A percentile compares a stretch with the other conserved stretches of the same genome.
These are phyloP conservation scores for Haberlea rhodopensis DNA, from an alignment of 257 asterid genomes.

Conservation along the genomic window DNA sequence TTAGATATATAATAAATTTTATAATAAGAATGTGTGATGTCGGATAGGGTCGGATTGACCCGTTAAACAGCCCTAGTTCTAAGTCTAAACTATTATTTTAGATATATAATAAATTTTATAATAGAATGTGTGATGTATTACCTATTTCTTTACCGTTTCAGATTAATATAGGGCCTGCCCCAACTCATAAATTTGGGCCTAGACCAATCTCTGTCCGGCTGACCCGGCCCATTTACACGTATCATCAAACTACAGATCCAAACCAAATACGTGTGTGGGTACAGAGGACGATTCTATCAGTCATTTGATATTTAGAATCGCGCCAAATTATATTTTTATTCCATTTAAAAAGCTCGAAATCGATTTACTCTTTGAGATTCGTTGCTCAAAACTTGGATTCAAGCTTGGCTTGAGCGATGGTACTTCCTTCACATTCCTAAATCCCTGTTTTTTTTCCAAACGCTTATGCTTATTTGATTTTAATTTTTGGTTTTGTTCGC, in stretches of 20 bases:
- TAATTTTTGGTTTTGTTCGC: neutral
- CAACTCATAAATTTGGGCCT: neutral
- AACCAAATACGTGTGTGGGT: no score
- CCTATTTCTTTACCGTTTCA: no score
- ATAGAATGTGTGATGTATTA: no score
- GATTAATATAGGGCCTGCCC: neutral
- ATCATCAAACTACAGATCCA: no score
- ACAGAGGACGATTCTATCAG: neutral
- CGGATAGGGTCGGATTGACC: no score
- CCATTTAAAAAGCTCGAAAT: neutral
- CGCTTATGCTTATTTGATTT: neutral
- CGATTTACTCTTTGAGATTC: neutral
- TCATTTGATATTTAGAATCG: neutral
- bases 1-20: no score
- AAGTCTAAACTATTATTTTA: no score
- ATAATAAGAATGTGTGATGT: no score
- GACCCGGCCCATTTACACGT: neutral
- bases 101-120: no score
- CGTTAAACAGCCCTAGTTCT: no score
- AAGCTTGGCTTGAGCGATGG: constrained; percentile 29
- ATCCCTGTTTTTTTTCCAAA: constrained; percentile 4
- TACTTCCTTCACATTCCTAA: constrained; percentile 8
- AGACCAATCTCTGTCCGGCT: neutral
- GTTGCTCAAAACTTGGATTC: neutral
- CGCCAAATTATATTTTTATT: neutral